Conservation (phyloP, 225 moss, liverwort and hornwort genomes). For the Antitrichia curtipendula region DNA sequence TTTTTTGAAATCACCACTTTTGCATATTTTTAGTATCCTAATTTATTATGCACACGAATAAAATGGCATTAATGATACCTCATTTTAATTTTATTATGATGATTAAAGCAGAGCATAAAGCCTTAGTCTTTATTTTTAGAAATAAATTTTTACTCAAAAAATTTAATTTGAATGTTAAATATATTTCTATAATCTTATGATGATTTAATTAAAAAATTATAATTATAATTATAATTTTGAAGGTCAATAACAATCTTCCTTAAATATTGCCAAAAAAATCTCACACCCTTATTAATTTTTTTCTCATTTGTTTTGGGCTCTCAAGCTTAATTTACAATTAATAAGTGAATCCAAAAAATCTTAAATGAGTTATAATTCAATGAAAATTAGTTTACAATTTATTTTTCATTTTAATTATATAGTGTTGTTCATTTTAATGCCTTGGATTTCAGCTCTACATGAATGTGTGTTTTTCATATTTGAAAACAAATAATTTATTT, state of each 20-base stretch:
- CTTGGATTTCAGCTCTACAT: not conserved
- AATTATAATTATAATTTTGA: not conserved
- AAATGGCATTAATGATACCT: not conserved
- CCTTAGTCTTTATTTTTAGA: not conserved
- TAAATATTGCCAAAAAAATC: not conserved
- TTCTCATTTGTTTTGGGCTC: not conserved
- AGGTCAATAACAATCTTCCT: not conserved
- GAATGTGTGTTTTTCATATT: not conserved
- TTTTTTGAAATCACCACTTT: not conserved
- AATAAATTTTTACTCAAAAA: not conserved
- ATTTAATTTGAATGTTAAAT: not conserved
- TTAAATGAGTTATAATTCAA: not conserved
- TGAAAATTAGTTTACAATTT: not conserved
- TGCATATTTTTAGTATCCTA: not conserved
- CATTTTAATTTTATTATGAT: too few relatives aligned
- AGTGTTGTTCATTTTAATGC: not conserved
- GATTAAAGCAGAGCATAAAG: rapidly evolving
- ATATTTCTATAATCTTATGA: not conserved
- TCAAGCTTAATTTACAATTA: not conserved
- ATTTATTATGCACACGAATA: too few relatives aligned
- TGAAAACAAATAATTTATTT: not conserved
- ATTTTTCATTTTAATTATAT: not conserved
- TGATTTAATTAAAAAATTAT: not conserved
- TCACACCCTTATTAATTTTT: not conserved
- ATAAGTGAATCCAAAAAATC: rapidly evolving